Percentiles rank a stretch among this genome's conserved stretches.
Evolutionary conservation across 2,329 filamentous ascomycete genomes (phyloP).

Genomic region (Alternaria longipes): DNA sequence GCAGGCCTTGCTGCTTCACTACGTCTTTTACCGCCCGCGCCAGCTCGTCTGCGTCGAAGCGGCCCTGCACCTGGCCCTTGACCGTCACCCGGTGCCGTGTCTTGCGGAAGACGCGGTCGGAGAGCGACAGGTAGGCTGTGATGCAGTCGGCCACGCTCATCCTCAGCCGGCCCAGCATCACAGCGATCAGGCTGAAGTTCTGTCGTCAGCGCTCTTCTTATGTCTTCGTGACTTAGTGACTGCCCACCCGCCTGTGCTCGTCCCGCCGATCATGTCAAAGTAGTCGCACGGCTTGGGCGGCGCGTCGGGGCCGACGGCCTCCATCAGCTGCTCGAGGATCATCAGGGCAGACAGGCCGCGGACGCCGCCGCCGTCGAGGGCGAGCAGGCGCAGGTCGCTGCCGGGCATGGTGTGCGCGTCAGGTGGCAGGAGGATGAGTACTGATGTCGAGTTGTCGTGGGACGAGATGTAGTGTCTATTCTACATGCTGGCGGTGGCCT

Average conservation of each 20-base stretch:
- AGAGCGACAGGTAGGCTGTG: slow-evolving; percentile 2
- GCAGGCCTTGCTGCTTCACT: slow-evolving; percentile 20
- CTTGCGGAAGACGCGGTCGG: slow-evolving; percentile 24
- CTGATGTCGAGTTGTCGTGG: not conserved
- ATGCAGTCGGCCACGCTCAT: slow-evolving; percentile 20
- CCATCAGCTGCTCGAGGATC: slow-evolving; percentile 24
- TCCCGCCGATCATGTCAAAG: slow-evolving; percentile 16
- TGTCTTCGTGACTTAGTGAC: not conserved
- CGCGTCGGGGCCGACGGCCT: slow-evolving; percentile 11
- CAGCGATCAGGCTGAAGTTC: slow-evolving; percentile 13
- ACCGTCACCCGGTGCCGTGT: slow-evolving; percentile 16
- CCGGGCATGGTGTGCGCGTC: not conserved
- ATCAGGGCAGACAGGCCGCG: slow-evolving; percentile 17
- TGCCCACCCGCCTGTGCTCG: not conserved
- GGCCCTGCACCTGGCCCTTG: slow-evolving; percentile 24
- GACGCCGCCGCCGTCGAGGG: slow-evolving; percentile 19
- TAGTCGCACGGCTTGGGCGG: slow-evolving; percentile 20
- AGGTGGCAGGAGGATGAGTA: not conserved
- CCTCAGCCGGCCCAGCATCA: slow-evolving; percentile 18
- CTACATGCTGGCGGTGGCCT: not conserved
- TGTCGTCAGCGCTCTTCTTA: not conserved
- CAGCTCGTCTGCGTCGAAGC: slow-evolving; percentile 31
- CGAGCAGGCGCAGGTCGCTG: slow-evolving; percentile 13
- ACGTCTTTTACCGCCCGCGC: slow-evolving; percentile 22
- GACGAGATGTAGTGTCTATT: not conserved